Percentiles rank a stretch among this genome's conserved stretches.
Evolutionary conservation across 225 moss, liverwort and hornwort species (phyloP).

Genomic region (Thuidium tamariscinum): DNA sequence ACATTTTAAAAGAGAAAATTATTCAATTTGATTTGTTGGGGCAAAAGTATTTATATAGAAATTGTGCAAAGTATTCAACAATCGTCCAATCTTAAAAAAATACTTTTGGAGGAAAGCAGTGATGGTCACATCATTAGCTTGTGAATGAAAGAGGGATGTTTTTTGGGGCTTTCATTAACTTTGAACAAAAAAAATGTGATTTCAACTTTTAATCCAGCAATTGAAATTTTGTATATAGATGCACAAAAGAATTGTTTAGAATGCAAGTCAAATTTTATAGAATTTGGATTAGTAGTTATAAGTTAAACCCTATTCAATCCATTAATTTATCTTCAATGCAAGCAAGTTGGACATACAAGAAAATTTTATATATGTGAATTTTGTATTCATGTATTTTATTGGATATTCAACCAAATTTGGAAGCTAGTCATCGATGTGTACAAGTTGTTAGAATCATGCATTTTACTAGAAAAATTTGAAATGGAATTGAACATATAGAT

Average conservation of each 20-base stretch:
- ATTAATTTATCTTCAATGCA: rapidly evolving
- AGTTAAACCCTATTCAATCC: neutral
- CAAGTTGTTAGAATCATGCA: neutral
- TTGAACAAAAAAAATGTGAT: rapidly evolving
- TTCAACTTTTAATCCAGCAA: rapidly evolving
- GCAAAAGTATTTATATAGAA: neutral
- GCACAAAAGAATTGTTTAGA: neutral
- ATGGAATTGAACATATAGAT: neutral
- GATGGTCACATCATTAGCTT: too few species aligned
- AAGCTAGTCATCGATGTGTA: neutral
- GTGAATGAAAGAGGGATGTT: rapidly evolving
- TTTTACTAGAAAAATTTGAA: neutral
- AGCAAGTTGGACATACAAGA: neutral
- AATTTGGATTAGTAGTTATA: neutral
- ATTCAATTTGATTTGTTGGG: rapidly evolving
- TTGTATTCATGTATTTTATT: neutral
- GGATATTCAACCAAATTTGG: neutral
- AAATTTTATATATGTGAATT: neutral
- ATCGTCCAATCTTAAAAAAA: neutral
- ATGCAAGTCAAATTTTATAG: neutral
- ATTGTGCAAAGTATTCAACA: neutral
- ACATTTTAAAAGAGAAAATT: rapidly evolving
- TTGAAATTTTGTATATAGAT: neutral
- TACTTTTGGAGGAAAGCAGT: neutral
- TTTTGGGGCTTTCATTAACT: neutral